Percentiles rank a stretch among this genome's conserved stretches.
Conservation (phyloP, 306 rosid species). For the Astragalus membranaceus region DNA sequence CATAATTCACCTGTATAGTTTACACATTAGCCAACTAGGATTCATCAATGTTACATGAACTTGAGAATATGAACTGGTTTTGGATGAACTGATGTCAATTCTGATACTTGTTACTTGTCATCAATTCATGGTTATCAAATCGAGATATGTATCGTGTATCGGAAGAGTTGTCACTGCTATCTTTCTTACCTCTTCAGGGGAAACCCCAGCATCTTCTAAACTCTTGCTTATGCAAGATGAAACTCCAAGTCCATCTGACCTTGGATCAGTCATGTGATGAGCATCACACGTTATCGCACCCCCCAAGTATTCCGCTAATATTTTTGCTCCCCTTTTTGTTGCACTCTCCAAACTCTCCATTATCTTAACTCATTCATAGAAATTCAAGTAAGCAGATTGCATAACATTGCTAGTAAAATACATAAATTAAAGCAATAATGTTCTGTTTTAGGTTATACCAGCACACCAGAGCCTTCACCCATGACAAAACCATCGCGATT, state of each 20-base stretch:
- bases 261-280: slow-evolving; percentile 71
- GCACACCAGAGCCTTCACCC: slow-evolving; percentile 55
- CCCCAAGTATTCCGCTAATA: slow-evolving; percentile 52
- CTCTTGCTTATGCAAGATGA: slow-evolving; percentile 56
- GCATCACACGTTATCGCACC: slow-evolving; percentile 67
- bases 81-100: neutral
- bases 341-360: slow-evolving; percentile 63
- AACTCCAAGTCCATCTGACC: slow-evolving; percentile 67
- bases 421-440: no score
- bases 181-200: slow-evolving; percentile 54
- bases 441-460: slow-evolving; percentile 18
- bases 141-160: no score
- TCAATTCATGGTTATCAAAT: no score
- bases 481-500: slow-evolving; percentile 49
- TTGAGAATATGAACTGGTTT: neutral
- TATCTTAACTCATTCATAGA: slow-evolving; percentile 14
- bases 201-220: slow-evolving; percentile 57
- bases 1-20: neutral
- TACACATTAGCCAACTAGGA: neutral
- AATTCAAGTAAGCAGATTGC: neutral
- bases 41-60: neutral
- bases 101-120: neutral
- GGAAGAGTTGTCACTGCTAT: neutral
- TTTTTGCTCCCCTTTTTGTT: slow-evolving; percentile 47
- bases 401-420: neutral